Evolutionary conservation across 2,329 filamentous ascomycete genomes (phyloP).

Genomic region (Colletotrichum lupini): DNA sequence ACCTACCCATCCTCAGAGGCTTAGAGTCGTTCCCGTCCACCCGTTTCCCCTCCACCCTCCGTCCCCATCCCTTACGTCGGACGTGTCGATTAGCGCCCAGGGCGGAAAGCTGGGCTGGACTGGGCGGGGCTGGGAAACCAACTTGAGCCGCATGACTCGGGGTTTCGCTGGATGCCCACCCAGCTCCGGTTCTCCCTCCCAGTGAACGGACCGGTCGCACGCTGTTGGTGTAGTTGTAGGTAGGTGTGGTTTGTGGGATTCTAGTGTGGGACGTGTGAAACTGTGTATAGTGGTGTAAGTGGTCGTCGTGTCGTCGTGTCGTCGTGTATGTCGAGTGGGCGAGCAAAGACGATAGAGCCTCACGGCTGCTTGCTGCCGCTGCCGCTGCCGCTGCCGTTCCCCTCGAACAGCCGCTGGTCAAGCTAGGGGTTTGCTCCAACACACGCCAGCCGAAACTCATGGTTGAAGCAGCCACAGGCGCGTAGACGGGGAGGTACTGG

Average conservation of each 20-base stretch:
- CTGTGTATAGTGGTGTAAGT: background rate
- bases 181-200: background rate
- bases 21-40: background rate
- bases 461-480: background rate
- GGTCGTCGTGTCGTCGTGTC: background rate
- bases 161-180: background rate
- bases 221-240: background rate
- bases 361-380: background rate
- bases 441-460: background rate
- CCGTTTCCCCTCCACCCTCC: background rate
- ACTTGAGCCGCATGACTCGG: background rate
- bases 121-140: background rate
- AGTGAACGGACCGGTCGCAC: background rate
- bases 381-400: background rate
- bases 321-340: background rate
- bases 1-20: background rate
- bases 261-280: background rate
- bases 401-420: no score
- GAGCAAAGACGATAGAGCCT: background rate
- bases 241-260: background rate
- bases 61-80: background rate
- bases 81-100: conserved; percentile 4
- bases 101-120: background rate
- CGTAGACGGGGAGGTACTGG: background rate
- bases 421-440: background rate